phyloP scores from a whole-genome alignment of 2,329 filamentous ascomycete species.

The Beauveria sp. region DNA sequence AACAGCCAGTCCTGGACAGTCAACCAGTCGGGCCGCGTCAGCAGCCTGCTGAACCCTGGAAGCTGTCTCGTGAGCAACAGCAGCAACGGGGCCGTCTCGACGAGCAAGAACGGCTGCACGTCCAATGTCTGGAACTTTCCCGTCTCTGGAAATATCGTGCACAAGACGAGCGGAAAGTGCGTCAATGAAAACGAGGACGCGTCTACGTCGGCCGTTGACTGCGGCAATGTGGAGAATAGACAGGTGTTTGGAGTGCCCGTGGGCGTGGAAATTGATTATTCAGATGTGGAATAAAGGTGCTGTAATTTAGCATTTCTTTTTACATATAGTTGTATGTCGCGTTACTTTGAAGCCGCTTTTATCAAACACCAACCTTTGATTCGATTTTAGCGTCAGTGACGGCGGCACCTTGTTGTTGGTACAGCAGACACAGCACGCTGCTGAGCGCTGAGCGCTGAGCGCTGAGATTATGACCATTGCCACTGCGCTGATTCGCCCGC shows the following conservation, averaged over 20 bases:
- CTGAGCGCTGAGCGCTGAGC: no score
- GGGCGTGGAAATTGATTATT: constrained; percentile 19
- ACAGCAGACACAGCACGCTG: no score
- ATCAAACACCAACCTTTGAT: no score
- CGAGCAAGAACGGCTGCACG: background rate
- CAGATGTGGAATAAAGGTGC: background rate
- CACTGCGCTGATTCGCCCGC: no score
- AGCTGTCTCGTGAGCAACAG: constrained; percentile 19
- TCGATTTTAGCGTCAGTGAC: no score
- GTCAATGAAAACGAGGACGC: constrained; percentile 26
- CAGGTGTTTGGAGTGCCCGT: constrained; percentile 38
- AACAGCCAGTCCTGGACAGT: constrained; percentile 35
- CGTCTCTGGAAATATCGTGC: constrained; percentile 33
- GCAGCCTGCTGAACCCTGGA: constrained; percentile 24
- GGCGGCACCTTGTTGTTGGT: no score
- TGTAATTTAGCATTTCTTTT: no score
- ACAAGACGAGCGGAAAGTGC: constrained; percentile 23
- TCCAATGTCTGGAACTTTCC: constrained; percentile 30
- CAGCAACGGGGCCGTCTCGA: constrained; percentile 7
- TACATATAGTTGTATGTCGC: no score
- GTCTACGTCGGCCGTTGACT: constrained; percentile 19
- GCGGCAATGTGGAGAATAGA: constrained; percentile 27
- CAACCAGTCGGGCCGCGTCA: constrained; percentile 23
- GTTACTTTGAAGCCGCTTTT: no score
- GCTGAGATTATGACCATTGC: no score